Conservation (phyloP, 768 basidiomycete genomes). For the Mycena venus region DNA sequence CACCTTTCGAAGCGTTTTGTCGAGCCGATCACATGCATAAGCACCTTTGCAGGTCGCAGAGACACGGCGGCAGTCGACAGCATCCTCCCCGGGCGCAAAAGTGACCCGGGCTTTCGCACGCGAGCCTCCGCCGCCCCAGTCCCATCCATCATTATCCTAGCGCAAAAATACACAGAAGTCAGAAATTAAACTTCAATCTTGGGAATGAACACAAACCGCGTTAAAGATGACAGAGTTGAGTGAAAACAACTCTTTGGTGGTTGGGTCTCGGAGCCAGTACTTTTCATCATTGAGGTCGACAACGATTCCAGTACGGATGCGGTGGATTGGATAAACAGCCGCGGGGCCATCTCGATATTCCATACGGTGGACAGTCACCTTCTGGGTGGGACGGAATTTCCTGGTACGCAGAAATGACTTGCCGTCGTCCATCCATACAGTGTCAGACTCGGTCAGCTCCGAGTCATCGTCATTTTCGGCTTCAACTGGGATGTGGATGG, state of each 20-base stretch:
- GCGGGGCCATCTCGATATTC: conserved; percentile 8
- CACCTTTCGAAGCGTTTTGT: neutral
- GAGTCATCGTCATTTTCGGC: neutral
- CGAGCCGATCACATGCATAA: neutral
- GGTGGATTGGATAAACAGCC: conserved; percentile 1
- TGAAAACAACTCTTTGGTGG: neutral
- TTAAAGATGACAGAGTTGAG: neutral
- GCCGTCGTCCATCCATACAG: conserved; percentile 9
- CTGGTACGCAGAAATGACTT: neutral
- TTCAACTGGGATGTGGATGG: neutral
- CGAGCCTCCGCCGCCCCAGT: neutral
- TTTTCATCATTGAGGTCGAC: neutral
- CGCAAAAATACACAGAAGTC: neutral
- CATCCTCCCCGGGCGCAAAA: neutral
- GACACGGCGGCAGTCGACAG: neutral
- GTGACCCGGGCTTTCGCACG: neutral
- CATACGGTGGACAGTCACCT: neutral
- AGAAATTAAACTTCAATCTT: neutral
- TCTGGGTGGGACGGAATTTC: neutral
- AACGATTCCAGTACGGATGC: neutral
- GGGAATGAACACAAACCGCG: neutral
- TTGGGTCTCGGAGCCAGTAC: too few species aligned
- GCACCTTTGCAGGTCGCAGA: conserved; percentile 6
- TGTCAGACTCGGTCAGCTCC: neutral
- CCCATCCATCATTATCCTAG: conserved; percentile 18